These are phyloP conservation scores for Eucalyptus shirleyi DNA, from an alignment of 345 rosid genomes.

Conservation along the genomic window DNA sequence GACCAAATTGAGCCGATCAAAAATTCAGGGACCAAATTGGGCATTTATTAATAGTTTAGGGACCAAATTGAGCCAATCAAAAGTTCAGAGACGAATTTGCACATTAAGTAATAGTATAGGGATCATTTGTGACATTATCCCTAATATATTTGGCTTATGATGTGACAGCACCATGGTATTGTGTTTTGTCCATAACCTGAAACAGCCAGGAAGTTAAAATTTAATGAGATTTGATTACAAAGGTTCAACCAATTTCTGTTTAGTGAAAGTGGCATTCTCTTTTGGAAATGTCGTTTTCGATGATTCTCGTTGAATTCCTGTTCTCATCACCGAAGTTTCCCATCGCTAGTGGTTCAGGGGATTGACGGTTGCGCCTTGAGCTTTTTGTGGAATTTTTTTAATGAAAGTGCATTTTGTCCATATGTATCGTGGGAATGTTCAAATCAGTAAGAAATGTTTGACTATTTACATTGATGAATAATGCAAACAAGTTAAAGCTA, in stretches of 20 bases:
- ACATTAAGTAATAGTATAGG: too few species aligned
- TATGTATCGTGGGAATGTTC: background rate
- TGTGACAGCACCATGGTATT: too few species aligned
- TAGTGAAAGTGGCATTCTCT: background rate
- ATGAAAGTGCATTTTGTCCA: background rate
- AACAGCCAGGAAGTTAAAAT: background rate
- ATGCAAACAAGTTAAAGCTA: background rate
- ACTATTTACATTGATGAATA: background rate
- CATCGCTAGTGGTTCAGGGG: background rate
- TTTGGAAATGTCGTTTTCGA: background rate
- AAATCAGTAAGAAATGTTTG: background rate
- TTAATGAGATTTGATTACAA: too few species aligned
- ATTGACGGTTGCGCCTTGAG: background rate
- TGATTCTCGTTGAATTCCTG: background rate
- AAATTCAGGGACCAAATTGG: too few species aligned
- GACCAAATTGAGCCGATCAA: too few species aligned
- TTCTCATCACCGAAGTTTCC: background rate
- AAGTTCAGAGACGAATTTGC: too few species aligned
- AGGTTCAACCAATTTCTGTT: background rate
- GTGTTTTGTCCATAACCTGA: background rate
- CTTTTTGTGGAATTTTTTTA: background rate
- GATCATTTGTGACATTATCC: too few species aligned
- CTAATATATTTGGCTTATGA: too few species aligned
- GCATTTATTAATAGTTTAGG: too few species aligned
- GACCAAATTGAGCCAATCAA: too few species aligned